phyloP scores from a whole-genome alignment of 192 early-diverging fungal species.

The Gigaspora rosea region DNA sequence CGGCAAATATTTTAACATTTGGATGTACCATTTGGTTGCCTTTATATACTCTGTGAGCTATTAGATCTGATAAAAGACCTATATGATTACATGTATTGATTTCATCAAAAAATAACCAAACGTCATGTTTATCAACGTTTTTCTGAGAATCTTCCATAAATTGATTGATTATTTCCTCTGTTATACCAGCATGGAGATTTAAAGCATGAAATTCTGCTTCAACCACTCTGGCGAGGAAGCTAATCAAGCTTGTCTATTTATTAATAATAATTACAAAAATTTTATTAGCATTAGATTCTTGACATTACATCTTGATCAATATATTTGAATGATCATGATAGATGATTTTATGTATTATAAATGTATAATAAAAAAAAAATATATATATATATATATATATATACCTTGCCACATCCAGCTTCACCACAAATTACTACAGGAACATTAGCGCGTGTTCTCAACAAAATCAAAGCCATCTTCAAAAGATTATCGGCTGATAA shows the following conservation, averaged over 20 bases:
- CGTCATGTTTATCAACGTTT: not conserved
- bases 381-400: not conserved
- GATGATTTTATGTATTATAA: not conserved
- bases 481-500: slow-evolving; percentile 28
- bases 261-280: not conserved
- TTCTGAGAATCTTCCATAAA: slow-evolving; percentile 4
- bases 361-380: slow-evolving; percentile 7
- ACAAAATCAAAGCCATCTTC: slow-evolving; percentile 31
- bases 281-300: too few relatives aligned
- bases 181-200: slow-evolving; percentile 28
- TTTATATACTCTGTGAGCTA: slow-evolving; percentile 6
- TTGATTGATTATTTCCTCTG: not conserved
- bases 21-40: not conserved
- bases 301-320: too few relatives aligned
- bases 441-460: slow-evolving; percentile 24
- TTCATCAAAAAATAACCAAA: slow-evolving; percentile 33
- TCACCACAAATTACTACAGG: slow-evolving; percentile 33
- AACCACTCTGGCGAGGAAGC: slow-evolving; percentile 16
- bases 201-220: slow-evolving; percentile 14
- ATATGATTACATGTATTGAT: slow-evolving; percentile 28
- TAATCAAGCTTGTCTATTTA: slow-evolving; percentile 27
- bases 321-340: too few relatives aligned
- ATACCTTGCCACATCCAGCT: slow-evolving; percentile 32
- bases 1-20: slow-evolving; percentile 19
- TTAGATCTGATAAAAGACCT: slow-evolving; percentile 12